phyloP scores from a whole-genome alignment of 2,329 filamentous ascomycete species.

The Phyllosticta citriasiana region DNA sequence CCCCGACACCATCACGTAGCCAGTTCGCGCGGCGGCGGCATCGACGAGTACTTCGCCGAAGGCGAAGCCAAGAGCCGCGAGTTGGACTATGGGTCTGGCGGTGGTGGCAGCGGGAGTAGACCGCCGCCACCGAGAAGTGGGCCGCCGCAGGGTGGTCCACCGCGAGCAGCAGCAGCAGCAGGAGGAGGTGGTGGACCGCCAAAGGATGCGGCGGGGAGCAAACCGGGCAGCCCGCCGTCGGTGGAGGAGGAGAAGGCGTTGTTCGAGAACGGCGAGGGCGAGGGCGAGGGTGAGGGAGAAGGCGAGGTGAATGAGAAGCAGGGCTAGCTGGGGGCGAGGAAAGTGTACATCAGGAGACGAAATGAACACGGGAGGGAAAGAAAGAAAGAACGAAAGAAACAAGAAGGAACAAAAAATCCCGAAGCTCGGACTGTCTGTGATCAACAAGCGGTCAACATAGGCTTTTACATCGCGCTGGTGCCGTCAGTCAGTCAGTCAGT shows the following conservation, averaged over 20 bases:
- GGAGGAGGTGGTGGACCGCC: constrained; percentile 11
- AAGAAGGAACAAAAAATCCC: too few relatives aligned
- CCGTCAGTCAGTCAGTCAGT: too few relatives aligned
- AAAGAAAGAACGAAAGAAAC: not conserved
- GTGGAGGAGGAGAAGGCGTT: constrained; percentile 13
- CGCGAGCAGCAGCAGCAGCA: constrained; percentile 8
- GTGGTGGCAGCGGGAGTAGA: constrained; percentile 15
- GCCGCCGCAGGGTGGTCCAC: constrained; percentile 25
- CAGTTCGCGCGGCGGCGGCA: constrained; percentile 23
- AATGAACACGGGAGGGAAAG: not conserved
- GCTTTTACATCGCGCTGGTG: too few relatives aligned
- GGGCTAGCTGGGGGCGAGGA: not conserved
- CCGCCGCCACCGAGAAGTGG: constrained; percentile 30
- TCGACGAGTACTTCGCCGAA: constrained; percentile 38
- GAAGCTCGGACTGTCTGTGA: too few relatives aligned
- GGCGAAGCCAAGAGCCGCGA: constrained; percentile 36
- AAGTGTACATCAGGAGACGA: not conserved
- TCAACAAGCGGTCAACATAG: too few relatives aligned
- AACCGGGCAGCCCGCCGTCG: constrained; percentile 6
- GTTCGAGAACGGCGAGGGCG: constrained; percentile 4
- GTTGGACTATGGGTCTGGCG: constrained; percentile 26
- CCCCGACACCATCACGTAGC: constrained; percentile 18
- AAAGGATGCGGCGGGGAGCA: constrained; percentile 16
- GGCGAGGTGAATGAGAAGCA: not conserved
- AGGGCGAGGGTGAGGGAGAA: not conserved